Conservation (phyloP, 1,284 basidiomycete species). For the Trichosporon coremiiforme region DNA sequence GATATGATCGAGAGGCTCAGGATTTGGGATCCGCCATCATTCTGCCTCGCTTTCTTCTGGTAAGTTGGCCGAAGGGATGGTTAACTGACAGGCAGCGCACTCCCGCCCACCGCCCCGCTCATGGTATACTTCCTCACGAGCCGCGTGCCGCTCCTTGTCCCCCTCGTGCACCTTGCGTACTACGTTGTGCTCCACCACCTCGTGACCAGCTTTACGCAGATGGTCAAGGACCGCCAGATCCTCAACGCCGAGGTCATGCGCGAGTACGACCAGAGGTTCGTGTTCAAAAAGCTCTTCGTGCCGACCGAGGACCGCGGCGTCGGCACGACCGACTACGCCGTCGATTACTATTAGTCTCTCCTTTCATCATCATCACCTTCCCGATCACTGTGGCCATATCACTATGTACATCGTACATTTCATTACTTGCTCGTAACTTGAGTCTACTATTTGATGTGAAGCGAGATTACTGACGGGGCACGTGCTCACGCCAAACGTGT, state of each 20-base stretch:
- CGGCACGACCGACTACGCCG: constrained; percentile 44
- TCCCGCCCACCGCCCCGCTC: constrained; percentile 47
- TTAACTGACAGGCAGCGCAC: constrained; percentile 37
- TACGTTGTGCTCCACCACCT: constrained; percentile 46
- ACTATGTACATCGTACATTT: constrained; percentile 20
- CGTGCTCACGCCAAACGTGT: not conserved
- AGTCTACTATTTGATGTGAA: constrained; percentile 16
- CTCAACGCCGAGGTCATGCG: constrained; percentile 55
- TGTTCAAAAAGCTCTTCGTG: constrained; percentile 51
- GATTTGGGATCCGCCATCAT: constrained; percentile 56
- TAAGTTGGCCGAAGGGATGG: constrained; percentile 28
- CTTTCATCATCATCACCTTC: not conserved
- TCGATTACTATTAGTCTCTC: not conserved
- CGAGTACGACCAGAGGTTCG: constrained; percentile 55
- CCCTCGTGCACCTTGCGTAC: constrained; percentile 41
- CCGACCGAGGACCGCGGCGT: constrained; percentile 48
- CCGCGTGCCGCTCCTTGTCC: constrained; percentile 46
- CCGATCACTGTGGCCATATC: constrained; percentile 3
- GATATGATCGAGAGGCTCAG: constrained; percentile 50
- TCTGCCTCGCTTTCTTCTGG: constrained; percentile 56
- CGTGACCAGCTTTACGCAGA: constrained; percentile 42
- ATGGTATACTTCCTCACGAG: constrained; percentile 45
- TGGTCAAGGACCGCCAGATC: constrained; percentile 54
- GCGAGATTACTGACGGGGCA: constrained; percentile 5
- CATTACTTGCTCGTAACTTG: constrained; percentile 18